Evolutionary conservation across 129 eudicot genomes (phyloP).

Genomic region (Apium graveolens): DNA sequence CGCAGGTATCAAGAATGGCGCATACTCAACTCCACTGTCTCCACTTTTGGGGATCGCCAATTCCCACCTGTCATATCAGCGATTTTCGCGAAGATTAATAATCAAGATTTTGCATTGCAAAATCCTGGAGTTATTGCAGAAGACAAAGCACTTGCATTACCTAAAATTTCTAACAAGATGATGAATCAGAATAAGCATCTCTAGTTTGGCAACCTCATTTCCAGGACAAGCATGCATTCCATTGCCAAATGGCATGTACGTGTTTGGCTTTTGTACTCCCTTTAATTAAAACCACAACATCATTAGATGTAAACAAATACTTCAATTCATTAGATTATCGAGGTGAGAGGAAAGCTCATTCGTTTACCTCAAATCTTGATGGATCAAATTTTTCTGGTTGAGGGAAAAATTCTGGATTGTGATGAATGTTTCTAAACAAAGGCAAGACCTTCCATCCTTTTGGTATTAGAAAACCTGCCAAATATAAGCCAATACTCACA

Average conservation of each 20-base stretch:
- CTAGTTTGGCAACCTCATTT: constrained; percentile 61
- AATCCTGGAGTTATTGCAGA: background rate
- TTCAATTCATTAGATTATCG: background rate
- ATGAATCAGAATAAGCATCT: constrained; percentile 48
- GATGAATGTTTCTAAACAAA: constrained; percentile 55
- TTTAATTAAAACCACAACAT: constrained; percentile 18
- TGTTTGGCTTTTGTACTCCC: constrained; percentile 51
- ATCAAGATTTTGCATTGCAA: background rate
- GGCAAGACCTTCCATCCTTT: constrained; percentile 62
- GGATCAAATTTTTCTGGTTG: constrained; percentile 51
- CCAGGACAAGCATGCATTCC: constrained; percentile 73
- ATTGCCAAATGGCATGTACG: constrained; percentile 70
- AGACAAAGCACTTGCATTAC: constrained; percentile 14
- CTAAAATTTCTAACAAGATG: constrained; percentile 60
- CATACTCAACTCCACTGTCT: constrained; percentile 23
- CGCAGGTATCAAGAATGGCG: constrained; percentile 25
- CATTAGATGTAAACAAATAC: background rate
- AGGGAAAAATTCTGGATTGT: constrained; percentile 39
- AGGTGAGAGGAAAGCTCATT: background rate
- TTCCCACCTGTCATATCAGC: constrained; percentile 33
- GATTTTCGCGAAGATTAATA: background rate
- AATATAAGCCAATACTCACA: background rate
- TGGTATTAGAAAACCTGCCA: constrained; percentile 53
- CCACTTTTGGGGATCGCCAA: constrained; percentile 26
- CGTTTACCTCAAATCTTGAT: constrained; percentile 46